Conservation (phyloP, 208 protist species). For the Histomonas meleagridis region DNA sequence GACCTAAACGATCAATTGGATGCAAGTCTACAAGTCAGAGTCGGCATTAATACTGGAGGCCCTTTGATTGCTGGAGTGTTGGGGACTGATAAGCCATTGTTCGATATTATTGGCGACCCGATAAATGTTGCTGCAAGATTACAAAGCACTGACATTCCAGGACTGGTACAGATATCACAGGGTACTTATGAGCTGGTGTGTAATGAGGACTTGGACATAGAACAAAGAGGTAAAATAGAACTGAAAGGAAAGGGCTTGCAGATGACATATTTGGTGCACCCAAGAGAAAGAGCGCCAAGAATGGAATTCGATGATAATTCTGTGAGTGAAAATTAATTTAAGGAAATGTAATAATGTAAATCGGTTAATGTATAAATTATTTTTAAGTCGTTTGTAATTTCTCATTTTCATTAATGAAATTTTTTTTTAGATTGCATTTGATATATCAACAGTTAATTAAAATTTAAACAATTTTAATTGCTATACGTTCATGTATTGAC, state of each 20-base stretch:
- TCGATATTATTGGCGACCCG: background rate
- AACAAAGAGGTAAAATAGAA: background rate
- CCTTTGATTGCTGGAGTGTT: background rate
- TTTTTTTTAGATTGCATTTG: too few relatives aligned
- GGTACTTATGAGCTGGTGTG: background rate
- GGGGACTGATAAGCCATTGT: background rate
- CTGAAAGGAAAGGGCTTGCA: background rate
- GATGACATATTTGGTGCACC: background rate
- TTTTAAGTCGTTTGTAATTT: too few relatives aligned
- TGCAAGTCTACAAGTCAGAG: background rate
- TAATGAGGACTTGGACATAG: background rate
- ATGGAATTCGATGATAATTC: too few relatives aligned
- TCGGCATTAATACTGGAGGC: background rate
- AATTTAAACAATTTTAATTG: too few relatives aligned
- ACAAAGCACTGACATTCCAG: background rate
- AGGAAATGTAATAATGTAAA: too few relatives aligned
- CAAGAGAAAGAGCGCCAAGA: too few relatives aligned
- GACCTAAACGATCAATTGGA: background rate
- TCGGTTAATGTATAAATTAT: too few relatives aligned
- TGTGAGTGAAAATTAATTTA: too few relatives aligned
- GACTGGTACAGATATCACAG: background rate
- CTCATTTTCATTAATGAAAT: too few relatives aligned
- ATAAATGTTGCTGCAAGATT: constrained; percentile 8
- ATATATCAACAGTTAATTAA: too few relatives aligned
- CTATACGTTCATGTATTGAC: too few relatives aligned